These are phyloP conservation scores for Malassezia yamatoensis DNA, from an alignment of 1,284 basidiomycete genomes.

Conservation along the genomic window DNA sequence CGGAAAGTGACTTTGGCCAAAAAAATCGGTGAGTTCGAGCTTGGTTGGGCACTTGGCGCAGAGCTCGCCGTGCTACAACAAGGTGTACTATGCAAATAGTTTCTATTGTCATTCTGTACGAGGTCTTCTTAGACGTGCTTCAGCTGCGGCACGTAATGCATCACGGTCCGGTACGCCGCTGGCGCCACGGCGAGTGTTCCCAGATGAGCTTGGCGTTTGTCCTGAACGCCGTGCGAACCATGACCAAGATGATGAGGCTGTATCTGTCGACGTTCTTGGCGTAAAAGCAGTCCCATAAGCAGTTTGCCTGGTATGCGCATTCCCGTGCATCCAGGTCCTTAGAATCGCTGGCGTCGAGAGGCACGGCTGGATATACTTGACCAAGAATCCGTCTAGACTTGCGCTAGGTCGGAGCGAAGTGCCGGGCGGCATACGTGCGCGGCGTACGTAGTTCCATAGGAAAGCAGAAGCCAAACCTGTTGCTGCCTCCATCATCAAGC, in stretches of 20 bases:
- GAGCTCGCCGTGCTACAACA: slow-evolving; percentile 37
- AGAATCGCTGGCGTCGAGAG: background rate
- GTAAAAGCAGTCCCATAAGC: background rate
- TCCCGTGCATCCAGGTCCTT: background rate
- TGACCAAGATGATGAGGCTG: background rate
- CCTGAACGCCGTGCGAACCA: background rate
- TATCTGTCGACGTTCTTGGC: background rate
- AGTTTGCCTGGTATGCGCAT: background rate
- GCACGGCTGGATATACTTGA: slow-evolving; percentile 1
- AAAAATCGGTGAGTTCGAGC: slow-evolving; percentile 77
- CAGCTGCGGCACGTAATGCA: slow-evolving; percentile 10
- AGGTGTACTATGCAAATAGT: slow-evolving; percentile 29
- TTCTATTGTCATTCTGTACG: background rate
- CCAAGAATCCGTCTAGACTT: background rate
- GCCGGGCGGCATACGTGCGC: background rate
- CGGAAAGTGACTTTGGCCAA: slow-evolving; percentile 56
- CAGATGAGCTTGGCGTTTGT: background rate
- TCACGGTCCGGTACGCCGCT: slow-evolving; percentile 1
- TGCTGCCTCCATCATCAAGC: slow-evolving; percentile 55
- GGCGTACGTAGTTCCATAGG: slow-evolving; percentile 5
- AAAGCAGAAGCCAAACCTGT: slow-evolving; percentile 54
- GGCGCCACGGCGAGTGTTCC: background rate
- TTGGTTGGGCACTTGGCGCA: slow-evolving; percentile 88
- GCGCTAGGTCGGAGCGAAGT: background rate
- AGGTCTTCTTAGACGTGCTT: slow-evolving; percentile 8